Evolutionary conservation across 106 monocot species (phyloP), one percentile per base, ranked within the genome.

Genomic region (Narthecium ossifragum): DNA sequence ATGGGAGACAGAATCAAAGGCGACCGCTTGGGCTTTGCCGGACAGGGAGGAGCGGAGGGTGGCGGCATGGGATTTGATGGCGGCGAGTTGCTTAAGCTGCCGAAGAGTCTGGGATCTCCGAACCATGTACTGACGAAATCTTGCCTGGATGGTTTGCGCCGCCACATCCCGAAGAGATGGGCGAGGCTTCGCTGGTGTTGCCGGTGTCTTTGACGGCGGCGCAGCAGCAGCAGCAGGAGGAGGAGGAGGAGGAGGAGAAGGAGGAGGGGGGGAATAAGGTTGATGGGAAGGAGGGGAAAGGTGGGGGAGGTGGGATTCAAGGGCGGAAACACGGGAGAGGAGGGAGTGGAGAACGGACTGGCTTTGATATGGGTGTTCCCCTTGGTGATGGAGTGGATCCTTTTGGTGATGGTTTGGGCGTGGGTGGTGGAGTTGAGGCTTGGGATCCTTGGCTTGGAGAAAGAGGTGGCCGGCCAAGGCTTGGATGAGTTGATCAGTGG

Each of bases 71-170:
- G 82, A 85, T 66, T 82, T 83, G 68, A 93, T 28, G 55, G 72
- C 29, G 10, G 93, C 84, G 10, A 93, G 82, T 13, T 34, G 71
- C 57, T 79, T 81, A 37, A 93, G 85, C 54, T 85, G 63, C 41
- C 88, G 75, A 34, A 88, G 78, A 29, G 76, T 75, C 34, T 72
- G 85, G 25, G 93, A 93, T 30, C 85, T 75, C 14, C 82, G 72
- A 41, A 82, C 79, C 13, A 93, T 82, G 61, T 68, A 75, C 40
- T 54, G 70, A 46, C 93, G 81, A 67, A 93, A 93, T 20, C 43
- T 48, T 18, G 66, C 51, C 62, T 93, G 93, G 70, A 93, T 93
- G 22, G 70, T 80, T 34, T 74, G 32, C 15, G 93, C 93, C 4
- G 93, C 93, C 33, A 76, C 33, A 50, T 93, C 74, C 26, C 70